Evolutionary conservation across 192 early-diverging fungal species (phyloP).

Genomic region (Coemansia sp.): DNA sequence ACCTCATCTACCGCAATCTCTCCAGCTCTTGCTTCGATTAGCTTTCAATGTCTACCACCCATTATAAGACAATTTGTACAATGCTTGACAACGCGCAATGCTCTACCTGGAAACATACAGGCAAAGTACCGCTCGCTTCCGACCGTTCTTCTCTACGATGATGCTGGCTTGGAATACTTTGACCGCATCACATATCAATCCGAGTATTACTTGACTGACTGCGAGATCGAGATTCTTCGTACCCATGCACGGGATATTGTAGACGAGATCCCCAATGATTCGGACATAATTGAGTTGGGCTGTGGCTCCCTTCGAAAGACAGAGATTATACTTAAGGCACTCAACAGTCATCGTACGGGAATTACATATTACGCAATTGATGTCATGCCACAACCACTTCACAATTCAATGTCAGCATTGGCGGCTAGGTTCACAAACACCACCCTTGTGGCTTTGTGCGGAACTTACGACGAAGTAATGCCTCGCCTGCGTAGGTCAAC

Average conservation of each 20-base stretch:
- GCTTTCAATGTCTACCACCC: constrained; percentile 13
- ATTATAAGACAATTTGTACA: constrained; percentile 24
- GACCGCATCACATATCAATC: constrained; percentile 85
- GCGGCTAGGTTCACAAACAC: constrained; percentile 64
- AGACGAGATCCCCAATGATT: constrained; percentile 62
- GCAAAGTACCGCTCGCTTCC: constrained; percentile 52
- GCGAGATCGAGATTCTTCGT: constrained; percentile 81
- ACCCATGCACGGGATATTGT: constrained; percentile 62
- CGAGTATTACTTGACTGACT: constrained; percentile 86
- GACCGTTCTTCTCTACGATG: constrained; percentile 84
- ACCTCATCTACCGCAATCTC: no score
- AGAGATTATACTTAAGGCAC: constrained; percentile 70
- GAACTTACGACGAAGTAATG: constrained; percentile 87
- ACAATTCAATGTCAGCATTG: constrained; percentile 66
- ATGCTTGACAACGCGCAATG: constrained; percentile 17
- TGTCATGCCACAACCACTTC: constrained; percentile 76
- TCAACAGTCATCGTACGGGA: constrained; percentile 60
- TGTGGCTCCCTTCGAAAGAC: constrained; percentile 91
- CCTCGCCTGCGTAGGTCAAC: constrained; percentile 52
- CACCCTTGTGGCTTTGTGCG: constrained; percentile 74
- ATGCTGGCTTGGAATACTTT: constrained; percentile 79
- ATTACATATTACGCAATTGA: constrained; percentile 90
- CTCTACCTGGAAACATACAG: constrained; percentile 16
- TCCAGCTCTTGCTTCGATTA: not conserved
- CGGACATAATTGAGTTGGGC: constrained; percentile 83